Evolutionary conservation across 148 eudicot genomes (phyloP), one percentile per base, ranked within the genome.

Genomic region (Arctostaphylos glauca): DNA sequence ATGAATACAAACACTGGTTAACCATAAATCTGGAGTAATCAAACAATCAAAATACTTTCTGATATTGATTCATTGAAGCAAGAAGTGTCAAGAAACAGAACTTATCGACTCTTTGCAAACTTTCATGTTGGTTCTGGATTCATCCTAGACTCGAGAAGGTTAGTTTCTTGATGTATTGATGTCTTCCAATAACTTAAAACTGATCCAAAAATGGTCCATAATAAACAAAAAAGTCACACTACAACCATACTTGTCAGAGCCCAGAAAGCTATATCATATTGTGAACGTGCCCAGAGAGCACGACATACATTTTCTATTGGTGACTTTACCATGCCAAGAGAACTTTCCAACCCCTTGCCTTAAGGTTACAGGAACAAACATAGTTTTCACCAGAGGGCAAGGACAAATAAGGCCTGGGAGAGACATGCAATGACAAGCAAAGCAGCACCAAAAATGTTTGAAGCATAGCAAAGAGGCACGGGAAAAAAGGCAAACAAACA

Each of bases 381-480:
- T 8, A 44, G 52, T 74, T 44, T 41, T 74, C 53, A n/a, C 77
- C 54, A 74, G 15, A 47, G 77, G 49, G 49, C 19, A 74, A 74
- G 56, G 56, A 10, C 3, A 74, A 21, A 25, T 48, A 49, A 43
- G 54, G 56, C 41, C 56, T 9, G 21, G 19, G 78, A 49, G 78
- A 74, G 78, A 74, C 55, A n/a, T 9, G 31, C 56, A 74, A n/a
- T n/a, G 56, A 31, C n/a, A 74, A 47, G 25, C 54, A 74, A 49
- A 74, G 55, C 55, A 74, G 25, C 16, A 21, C 56, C 31, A 46
- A n/a, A n/a, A n/a, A 74, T 46, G 77, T 47, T 74, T 74, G 77
- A 74, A 74, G 52, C 77, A 74, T 47, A 49, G 7, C 38, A 31
- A 19, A n/a, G 25, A 60, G 66, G 66, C 66, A 60, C 38, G 25